Evolutionary conservation across 2,329 filamentous ascomycete species (phyloP), one percentile per base, ranked within the genome.

Genomic region (Rutstroemia sydowiana): DNA sequence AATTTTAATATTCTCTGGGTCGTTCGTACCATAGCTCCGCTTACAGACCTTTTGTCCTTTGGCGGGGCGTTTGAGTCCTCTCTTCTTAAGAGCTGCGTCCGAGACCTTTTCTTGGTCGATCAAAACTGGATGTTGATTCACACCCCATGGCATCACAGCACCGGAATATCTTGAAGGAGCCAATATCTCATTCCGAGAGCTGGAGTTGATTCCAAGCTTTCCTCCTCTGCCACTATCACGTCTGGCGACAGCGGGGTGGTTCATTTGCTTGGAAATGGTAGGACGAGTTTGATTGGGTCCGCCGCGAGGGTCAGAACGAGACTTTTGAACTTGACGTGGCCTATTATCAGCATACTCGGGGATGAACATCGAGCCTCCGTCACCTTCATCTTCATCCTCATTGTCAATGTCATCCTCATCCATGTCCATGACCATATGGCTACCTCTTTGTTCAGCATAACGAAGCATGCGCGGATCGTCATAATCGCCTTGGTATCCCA

Each of bases 1-100:
- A 34, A 67, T 66, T 1, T 20, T 42, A 10, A 66, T 58, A 16
- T 67, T 67, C 37, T 65, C 64, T 0, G 65, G 65, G 30, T 67
- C 63, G 20, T 59, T 65, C 1, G 59, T 63, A 8, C 64, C 65
- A 32, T 59, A 61, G 30, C 56, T 61, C 30, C 63, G 53, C 50
- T 61, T 61, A 45, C 54, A 55, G 23, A 62, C 48, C 26, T 52
- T 55, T 4, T 55, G 53, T 13, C 45, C 47, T 0, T 53, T 45
- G 1, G 48, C 41, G 7, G 50, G 53, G n/a, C 57, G 56, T 2
- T 44, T 51, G 3, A 65, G 42, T 14, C 56, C 55, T 26, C 60
- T 57, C 56, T 65, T 65, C n/a, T 55, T 18, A 5, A 63, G 51
- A 18, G 55, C 46, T 16, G 61, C 62, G 39, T 64, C 59, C 2